Base-by-base conservation (phyloP, 805 yeast genomes). In the Suhomyces vadensis region DNA sequence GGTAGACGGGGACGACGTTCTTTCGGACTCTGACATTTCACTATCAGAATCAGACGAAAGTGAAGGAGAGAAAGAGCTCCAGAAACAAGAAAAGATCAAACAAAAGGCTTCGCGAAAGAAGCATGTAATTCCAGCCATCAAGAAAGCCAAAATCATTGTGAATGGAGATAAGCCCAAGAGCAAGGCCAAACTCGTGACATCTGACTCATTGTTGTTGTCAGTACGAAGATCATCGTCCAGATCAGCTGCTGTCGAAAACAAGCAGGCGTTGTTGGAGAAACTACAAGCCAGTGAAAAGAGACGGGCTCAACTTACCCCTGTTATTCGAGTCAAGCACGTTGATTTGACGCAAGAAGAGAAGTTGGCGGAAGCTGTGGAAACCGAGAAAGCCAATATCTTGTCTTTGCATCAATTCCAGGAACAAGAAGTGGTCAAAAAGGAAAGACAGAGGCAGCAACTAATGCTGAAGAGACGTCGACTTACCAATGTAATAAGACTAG, bases 391-490 rank as follows among this genome's bases (percentile, higher is more conserved):
- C 35, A 94, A 94, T 61, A 68, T 81, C 2, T 70, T 79, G 21
- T 85, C 97, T 2, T 69, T 94, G 51, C 81, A 85, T 49, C 73
- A 78, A 55, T 94, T 87, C 58, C 80, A 84, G 54, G 95, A 91
- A 55, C 92, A 87, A 58, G 99, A 94, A 60, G 69, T 85, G 33
- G 83, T 81, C 37, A 83, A 88, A 55, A 89, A 88, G 60, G 83
- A 84, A 60, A 78, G 77, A 42, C 92, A 91, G 57, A 71, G 91
- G 44, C 88, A 85, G 36, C 66, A 86, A 47, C 79, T 87, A 61
- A 73, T 81, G 46, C 84, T 84, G 57, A 80, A 75, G 54, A 78
- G 91, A 50, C 71, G 70, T 33, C 81, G 79, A 54, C 64, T 94
- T 52, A 70, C 70, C 2, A 76, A 85, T 42, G 81, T 83, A 7